A percentile compares a stretch with the other conserved stretches of the same genome.
Evolutionary conservation across 1,284 basidiomycete species (phyloP).

Genomic region (Neolentinus lepideus): DNA sequence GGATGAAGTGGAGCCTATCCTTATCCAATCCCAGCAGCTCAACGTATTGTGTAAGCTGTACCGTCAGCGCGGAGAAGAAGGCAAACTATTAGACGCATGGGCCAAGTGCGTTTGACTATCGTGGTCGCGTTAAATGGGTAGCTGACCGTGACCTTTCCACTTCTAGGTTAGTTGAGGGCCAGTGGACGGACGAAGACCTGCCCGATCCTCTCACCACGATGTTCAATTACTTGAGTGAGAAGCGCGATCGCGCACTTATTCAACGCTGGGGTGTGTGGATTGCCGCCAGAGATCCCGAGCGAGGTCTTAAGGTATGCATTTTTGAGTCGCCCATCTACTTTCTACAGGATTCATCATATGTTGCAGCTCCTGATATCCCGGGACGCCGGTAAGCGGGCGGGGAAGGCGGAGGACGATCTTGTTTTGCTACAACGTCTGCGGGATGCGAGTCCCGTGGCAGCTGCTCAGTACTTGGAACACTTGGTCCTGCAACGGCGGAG

Average conservation of each 20-base stretch:
- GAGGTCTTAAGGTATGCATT: conserved; percentile 57
- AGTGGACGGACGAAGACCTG: conserved; percentile 58
- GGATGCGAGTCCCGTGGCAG: conserved; percentile 49
- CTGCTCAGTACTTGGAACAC: conserved; percentile 71
- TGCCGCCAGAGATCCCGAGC: conserved; percentile 56
- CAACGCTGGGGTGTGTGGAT: conserved; percentile 82
- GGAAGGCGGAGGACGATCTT: conserved; percentile 48
- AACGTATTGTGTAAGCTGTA: conserved; percentile 62
- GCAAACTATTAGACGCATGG: conserved; percentile 61
- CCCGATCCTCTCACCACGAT: conserved; percentile 67
- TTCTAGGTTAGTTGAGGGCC: conserved; percentile 64
- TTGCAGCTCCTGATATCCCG: conserved; percentile 49
- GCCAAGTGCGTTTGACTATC: conserved; percentile 64
- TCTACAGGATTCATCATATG: background rate
- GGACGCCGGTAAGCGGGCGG: conserved; percentile 42
- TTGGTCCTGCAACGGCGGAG: conserved; percentile 67
- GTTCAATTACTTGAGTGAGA: conserved; percentile 52
- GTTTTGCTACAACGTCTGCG: conserved; percentile 47
- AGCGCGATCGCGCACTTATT: conserved; percentile 53
- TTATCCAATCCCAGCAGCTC: conserved; percentile 49
- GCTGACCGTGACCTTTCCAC: conserved; percentile 1
- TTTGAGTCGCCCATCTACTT: background rate
- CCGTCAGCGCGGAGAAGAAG: conserved; percentile 46
- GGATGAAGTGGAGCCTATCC: conserved; percentile 56
- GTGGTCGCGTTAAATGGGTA: background rate